Base-by-base conservation (phyloP, 306 rosid genomes). In the Prunus salicina region DNA sequence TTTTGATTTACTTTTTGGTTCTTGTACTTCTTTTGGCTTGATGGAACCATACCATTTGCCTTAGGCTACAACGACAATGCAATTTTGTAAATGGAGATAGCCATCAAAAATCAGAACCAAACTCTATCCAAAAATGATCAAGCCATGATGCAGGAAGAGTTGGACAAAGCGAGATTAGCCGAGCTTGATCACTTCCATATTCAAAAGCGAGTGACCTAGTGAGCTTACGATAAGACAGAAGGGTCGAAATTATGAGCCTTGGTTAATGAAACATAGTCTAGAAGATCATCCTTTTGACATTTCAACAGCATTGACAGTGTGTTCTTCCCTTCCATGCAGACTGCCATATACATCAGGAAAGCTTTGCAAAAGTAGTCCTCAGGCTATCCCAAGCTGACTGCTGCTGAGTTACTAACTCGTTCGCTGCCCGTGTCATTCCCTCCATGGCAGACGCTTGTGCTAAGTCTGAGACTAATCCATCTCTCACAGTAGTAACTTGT, bases 371-470 rank as follows among this genome's bases (percentile, higher is more conserved):
- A 45, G 15, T 47, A 68, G 28, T 68, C 58, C 43, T 68, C 25
- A 68, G 14, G 41, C 53, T 68, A n/a, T 68, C 73, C 73, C 58
- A 68, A 0, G 41, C 57, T 28, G 73, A 47, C 28, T 32, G 38
- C 38, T 7, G 38, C 7, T 32, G 24, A 47, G 58, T 57, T 25
- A 68, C 73, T 15, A 68, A 68, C 58, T 68, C 14, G 16, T 68
- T 68, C 2, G 73, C 58, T 14, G 41, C 58, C 28, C 25, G 18
- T 32, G 41, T 8, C 1, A 58, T 68, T 25, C 73, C 73, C 57
- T 68, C 57, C 58, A 68, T 68, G 14, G 43, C n/a, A 68, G 73
- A 68, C 41, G 22, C 73, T 47, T 68, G 73, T 8, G 28, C 73
- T 68, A 68, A 46, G 8, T 68, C 38, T 15, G 73, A 47, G 58